A percentile compares a stretch with the other conserved stretches of the same genome.
phyloP scores from a whole-genome alignment of 345 rosid species.

The Gossypium raimondii region DNA sequence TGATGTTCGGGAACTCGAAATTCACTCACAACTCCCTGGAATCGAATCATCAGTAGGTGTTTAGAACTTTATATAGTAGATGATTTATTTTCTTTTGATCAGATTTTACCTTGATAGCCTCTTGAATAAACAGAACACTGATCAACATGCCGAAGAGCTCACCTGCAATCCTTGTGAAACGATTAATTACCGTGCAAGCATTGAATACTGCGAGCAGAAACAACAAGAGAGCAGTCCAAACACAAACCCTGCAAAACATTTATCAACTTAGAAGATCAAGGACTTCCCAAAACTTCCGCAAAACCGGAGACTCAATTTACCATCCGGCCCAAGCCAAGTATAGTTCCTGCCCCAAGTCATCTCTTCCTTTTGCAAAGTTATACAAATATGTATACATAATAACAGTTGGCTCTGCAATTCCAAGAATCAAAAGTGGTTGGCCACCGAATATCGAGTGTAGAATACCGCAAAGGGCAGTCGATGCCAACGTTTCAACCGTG shows the following conservation, averaged over 20 bases:
- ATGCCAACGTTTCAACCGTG: slow-evolving; percentile 62
- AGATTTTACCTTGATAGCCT: slow-evolving; percentile 58
- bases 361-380: slow-evolving; percentile 62
- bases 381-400: slow-evolving; percentile 73
- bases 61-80: neutral
- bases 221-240: slow-evolving; percentile 77
- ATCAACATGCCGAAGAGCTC: slow-evolving; percentile 87
- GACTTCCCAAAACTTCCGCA: neutral
- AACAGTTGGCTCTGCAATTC: slow-evolving; percentile 86
- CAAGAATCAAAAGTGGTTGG: slow-evolving; percentile 68
- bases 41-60: slow-evolving; percentile 6
- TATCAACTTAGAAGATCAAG: neutral
- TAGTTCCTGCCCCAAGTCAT: slow-evolving; percentile 52
- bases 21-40: slow-evolving; percentile 65
- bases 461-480: slow-evolving; percentile 76
- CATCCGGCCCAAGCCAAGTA: slow-evolving; percentile 87
- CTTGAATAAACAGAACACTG: slow-evolving; percentile 64
- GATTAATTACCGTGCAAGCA: slow-evolving; percentile 56
- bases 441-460: slow-evolving; percentile 85
- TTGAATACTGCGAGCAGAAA: slow-evolving; percentile 60
- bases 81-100: neutral
- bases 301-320: slow-evolving; percentile 22
- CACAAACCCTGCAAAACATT: slow-evolving; percentile 63
- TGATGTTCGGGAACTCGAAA: slow-evolving; percentile 42
- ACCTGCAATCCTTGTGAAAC: slow-evolving; percentile 78